Evolutionary conservation across 768 basidiomycete species (phyloP).

Genomic region (Hysterangium stoloniferum): DNA sequence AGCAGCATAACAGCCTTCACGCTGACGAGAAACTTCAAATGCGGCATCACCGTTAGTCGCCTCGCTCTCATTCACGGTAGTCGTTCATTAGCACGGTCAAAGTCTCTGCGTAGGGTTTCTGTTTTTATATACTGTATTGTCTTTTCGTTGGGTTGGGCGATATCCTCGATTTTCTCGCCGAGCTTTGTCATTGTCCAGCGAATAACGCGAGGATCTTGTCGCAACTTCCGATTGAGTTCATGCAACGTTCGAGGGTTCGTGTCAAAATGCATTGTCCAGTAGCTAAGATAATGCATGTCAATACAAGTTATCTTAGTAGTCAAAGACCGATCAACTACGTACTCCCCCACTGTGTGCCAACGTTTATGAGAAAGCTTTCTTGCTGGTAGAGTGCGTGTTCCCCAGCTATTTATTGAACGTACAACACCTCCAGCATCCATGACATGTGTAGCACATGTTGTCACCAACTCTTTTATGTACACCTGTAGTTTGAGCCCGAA

Average conservation of each 20-base stretch:
- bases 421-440: slow-evolving; percentile 76
- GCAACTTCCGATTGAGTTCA: slow-evolving; percentile 58
- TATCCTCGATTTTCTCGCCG: slow-evolving; percentile 64
- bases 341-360: slow-evolving; percentile 65
- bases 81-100: too few species aligned
- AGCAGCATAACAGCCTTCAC: too few species aligned
- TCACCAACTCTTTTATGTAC: slow-evolving; percentile 69
- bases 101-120: too few species aligned
- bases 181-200: slow-evolving; percentile 76
- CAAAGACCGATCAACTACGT: slow-evolving; percentile 29
- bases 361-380: slow-evolving; percentile 59
- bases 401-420: slow-evolving; percentile 68
- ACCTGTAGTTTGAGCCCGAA: slow-evolving; percentile 39
- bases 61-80: too few species aligned
- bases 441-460: slow-evolving; percentile 61
- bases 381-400: slow-evolving; percentile 64
- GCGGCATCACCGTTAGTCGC: too few species aligned
- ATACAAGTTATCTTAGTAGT: slow-evolving; percentile 8
- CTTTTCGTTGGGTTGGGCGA: slow-evolving; percentile 24
- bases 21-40: too few species aligned
- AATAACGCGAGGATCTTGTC: slow-evolving; percentile 74
- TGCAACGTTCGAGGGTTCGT: slow-evolving; percentile 64
- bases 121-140: background rate
- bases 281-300: slow-evolving; percentile 36
- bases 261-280: slow-evolving; percentile 91